A percentile compares a stretch with the other conserved stretches of the same genome.
Conservation (phyloP, 179 eudicot genomes). For the Patellifolia procumbens region DNA sequence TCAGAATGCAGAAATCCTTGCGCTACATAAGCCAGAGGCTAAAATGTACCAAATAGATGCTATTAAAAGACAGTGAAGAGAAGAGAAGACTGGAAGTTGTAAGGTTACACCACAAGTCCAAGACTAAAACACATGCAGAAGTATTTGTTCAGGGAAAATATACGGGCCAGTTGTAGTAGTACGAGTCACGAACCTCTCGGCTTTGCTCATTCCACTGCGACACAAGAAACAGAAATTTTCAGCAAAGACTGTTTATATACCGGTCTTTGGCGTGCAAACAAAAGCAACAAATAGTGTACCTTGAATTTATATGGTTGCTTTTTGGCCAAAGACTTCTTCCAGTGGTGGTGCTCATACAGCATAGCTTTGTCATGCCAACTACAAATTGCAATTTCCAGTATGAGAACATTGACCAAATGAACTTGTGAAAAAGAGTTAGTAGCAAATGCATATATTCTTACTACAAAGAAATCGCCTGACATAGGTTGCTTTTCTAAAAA, state of each 20-base stretch:
- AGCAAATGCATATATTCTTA: neutral
- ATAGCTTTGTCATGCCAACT: slow-evolving; percentile 96
- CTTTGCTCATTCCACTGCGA: slow-evolving; percentile 88
- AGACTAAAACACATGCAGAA: neutral
- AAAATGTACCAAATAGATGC: neutral
- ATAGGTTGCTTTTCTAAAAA: neutral
- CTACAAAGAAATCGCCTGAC: neutral
- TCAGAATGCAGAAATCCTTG: neutral
- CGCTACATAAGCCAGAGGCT: neutral
- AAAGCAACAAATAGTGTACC: slow-evolving; percentile 33
- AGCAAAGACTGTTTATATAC: neutral
- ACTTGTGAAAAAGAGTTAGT: neutral
- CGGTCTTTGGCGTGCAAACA: neutral
- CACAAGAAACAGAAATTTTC: slow-evolving; percentile 3
- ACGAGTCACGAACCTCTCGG: slow-evolving; percentile 65
- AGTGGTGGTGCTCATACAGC: slow-evolving; percentile 82
- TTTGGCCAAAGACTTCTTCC: slow-evolving; percentile 82
- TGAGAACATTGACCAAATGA: slow-evolving; percentile 2
- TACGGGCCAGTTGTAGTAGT: slow-evolving; percentile 87
- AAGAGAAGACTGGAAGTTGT: neutral
- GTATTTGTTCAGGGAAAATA: slow-evolving; percentile 54
- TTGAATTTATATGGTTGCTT: slow-evolving; percentile 65
- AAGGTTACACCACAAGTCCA: neutral
- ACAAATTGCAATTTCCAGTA: slow-evolving; percentile 24
- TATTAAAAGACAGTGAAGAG: neutral